Evolutionary conservation across 1,139 yeast genomes (phyloP).

Genomic region (Meyerozyma guilliermondii): DNA sequence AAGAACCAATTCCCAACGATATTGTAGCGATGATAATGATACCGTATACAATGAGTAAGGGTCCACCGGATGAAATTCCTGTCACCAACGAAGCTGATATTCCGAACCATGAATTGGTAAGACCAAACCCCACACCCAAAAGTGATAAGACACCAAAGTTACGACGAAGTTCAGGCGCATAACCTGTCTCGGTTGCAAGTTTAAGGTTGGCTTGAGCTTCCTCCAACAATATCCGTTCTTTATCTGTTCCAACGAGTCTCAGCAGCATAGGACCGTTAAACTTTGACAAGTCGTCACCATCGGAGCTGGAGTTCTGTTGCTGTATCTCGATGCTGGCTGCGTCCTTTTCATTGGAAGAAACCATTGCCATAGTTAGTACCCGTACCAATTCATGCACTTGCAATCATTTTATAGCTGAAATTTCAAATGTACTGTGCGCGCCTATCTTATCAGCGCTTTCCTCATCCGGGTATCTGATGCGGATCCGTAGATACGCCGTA

Average conservation of each 20-base stretch:
- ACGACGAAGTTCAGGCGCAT: slow-evolving; percentile 16
- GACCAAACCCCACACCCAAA: slow-evolving; percentile 62
- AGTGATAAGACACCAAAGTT: slow-evolving; percentile 2
- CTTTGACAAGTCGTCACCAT: neutral
- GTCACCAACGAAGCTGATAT: slow-evolving; percentile 60
- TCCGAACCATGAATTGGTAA: slow-evolving; percentile 70
- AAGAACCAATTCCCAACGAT: slow-evolving; percentile 46
- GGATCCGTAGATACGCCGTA: neutral
- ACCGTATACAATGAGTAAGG: slow-evolving; percentile 63
- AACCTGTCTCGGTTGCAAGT: slow-evolving; percentile 30
- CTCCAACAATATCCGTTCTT: slow-evolving; percentile 16
- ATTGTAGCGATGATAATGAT: slow-evolving; percentile 55
- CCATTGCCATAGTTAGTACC: no score
- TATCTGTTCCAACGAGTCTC: neutral
- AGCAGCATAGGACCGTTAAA: neutral
- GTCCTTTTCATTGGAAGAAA: neutral
- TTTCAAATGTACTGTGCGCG: neutral
- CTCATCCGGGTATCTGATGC: neutral
- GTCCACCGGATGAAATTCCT: slow-evolving; percentile 65
- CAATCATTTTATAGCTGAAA: no score
- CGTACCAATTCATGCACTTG: no score
- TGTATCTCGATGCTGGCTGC: neutral
- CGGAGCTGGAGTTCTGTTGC: neutral
- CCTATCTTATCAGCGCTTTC: neutral
- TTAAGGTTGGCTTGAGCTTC: slow-evolving; percentile 30